A percentile compares a stretch with the other conserved stretches of the same genome.
These are phyloP conservation scores for Nakazawaea wyomingensis DNA, from an alignment of 805 yeast species.

Conservation along the genomic window DNA sequence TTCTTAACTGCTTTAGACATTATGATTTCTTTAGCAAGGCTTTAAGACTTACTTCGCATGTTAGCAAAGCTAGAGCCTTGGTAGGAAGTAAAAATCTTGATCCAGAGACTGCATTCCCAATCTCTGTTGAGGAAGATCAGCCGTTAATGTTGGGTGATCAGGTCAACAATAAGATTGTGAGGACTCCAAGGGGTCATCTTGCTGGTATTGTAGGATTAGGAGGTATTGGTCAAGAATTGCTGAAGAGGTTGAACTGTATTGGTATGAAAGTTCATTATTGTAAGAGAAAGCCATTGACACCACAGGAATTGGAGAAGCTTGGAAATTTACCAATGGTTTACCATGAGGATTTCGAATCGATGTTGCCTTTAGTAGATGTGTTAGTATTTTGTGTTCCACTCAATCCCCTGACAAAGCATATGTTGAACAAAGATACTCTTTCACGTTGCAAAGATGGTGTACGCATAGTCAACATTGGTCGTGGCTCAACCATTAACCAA, in stretches of 20 bases:
- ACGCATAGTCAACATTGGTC: conserved; percentile 52
- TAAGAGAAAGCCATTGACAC: conserved; percentile 36
- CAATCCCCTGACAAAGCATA: conserved; percentile 43
- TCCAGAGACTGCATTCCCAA: conserved; percentile 25
- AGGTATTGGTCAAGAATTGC: conserved; percentile 52
- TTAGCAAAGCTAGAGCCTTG: conserved; percentile 34
- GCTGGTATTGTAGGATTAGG: conserved; percentile 60
- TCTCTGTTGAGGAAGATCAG: conserved; percentile 8
- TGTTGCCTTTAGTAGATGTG: conserved; percentile 38
- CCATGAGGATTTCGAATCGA: conserved; percentile 29
- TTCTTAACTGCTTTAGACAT: conserved; percentile 57
- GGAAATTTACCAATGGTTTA: conserved; percentile 28
- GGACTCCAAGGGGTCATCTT: conserved; percentile 44
- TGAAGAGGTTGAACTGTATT: conserved; percentile 38
- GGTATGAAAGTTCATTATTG: conserved; percentile 57
- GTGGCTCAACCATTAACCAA: conserved; percentile 52
- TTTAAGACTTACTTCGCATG: conserved; percentile 32
- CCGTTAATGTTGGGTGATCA: conserved; percentile 37
- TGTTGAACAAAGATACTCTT: conserved; percentile 39
- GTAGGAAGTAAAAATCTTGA: conserved; percentile 28
- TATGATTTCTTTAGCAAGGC: conserved; percentile 41
- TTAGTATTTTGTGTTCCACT: conserved; percentile 56
- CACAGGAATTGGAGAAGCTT: conserved; percentile 18
- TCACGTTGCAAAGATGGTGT: conserved; percentile 29
- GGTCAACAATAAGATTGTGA: conserved; percentile 29